phyloP scores from a whole-genome alignment of 2,329 filamentous ascomycete species.

The Calonectria honghensis region DNA sequence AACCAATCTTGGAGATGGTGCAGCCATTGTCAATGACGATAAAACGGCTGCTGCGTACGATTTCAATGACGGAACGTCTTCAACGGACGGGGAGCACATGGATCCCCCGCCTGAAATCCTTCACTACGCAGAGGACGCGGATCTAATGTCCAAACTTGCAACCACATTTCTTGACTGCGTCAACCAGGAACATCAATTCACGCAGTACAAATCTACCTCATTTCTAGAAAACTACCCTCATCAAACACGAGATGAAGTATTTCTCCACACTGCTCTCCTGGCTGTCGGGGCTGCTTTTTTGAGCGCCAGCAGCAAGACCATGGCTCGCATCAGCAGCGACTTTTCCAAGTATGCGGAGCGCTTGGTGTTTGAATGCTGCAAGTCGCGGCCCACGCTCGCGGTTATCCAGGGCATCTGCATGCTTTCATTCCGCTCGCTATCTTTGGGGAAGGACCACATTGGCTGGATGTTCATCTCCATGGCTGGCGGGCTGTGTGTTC shows the following conservation, averaged over 20 bases:
- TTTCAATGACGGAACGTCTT: background rate
- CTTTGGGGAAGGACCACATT: constrained; percentile 6
- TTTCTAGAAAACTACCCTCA: constrained; percentile 10
- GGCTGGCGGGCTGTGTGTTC: constrained; percentile 1
- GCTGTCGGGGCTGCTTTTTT: constrained; percentile 4
- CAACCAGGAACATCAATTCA: constrained; percentile 20
- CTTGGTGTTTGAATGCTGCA: constrained; percentile 9
- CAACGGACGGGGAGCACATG: background rate
- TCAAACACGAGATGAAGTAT: background rate
- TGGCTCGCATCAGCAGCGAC: constrained; percentile 4
- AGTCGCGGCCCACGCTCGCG: background rate
- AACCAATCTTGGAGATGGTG: constrained; percentile 4
- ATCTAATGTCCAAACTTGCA: background rate
- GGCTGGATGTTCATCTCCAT: constrained; percentile 23
- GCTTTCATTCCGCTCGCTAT: background rate
- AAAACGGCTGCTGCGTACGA: background rate
- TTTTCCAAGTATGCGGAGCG: constrained; percentile 5
- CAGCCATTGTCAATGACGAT: constrained; percentile 9
- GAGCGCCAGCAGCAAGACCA: background rate
- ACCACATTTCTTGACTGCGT: constrained; percentile 8
- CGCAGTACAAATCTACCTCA: background rate
- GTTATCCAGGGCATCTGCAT: constrained; percentile 6
- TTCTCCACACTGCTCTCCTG: constrained; percentile 8
- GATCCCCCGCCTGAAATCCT: background rate
- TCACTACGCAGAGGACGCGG: background rate